Conservation (phyloP, 2,329 filamentous ascomycete genomes). For the Beauveria sp. region DNA sequence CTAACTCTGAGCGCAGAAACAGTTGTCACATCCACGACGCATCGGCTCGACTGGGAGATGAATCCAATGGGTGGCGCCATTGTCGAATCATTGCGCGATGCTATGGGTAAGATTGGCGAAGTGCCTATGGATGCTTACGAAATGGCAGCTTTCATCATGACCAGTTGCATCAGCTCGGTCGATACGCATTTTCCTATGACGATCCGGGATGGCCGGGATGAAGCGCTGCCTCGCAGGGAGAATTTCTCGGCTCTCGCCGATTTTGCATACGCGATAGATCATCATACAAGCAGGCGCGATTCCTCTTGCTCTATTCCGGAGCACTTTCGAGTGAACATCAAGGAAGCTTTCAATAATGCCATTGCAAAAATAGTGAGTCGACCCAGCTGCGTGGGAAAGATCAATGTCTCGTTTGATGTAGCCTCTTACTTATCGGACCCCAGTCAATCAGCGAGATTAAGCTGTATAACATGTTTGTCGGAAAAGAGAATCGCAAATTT, state of each 20-base stretch:
- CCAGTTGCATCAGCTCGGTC: not conserved
- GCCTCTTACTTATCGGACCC: too few relatives aligned
- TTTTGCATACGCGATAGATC: not conserved
- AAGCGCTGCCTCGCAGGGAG: too few relatives aligned
- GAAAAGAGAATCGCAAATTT: too few relatives aligned
- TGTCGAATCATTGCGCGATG: not conserved
- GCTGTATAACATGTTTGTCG: too few relatives aligned
- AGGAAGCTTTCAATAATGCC: too few relatives aligned
- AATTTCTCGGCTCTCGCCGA: not conserved
- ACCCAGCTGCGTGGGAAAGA: too few relatives aligned
- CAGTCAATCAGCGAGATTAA: too few relatives aligned
- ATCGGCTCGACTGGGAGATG: not conserved
- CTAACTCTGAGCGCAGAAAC: not conserved
- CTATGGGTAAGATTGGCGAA: not conserved
- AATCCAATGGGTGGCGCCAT: not conserved
- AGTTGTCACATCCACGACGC: not conserved
- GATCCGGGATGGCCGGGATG: not conserved
- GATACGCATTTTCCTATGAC: not conserved
- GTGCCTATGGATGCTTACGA: not conserved
- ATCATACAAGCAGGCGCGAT: not conserved
- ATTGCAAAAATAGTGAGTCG: too few relatives aligned
- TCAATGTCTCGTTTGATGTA: too few relatives aligned
- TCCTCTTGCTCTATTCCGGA: too few relatives aligned
- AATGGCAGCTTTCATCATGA: not conserved
- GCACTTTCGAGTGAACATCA: too few relatives aligned